A percentile compares a stretch with the other conserved stretches of the same genome.
Evolutionary conservation across 345 rosid genomes (phyloP).

Genomic region (Syzygium aqueum): DNA sequence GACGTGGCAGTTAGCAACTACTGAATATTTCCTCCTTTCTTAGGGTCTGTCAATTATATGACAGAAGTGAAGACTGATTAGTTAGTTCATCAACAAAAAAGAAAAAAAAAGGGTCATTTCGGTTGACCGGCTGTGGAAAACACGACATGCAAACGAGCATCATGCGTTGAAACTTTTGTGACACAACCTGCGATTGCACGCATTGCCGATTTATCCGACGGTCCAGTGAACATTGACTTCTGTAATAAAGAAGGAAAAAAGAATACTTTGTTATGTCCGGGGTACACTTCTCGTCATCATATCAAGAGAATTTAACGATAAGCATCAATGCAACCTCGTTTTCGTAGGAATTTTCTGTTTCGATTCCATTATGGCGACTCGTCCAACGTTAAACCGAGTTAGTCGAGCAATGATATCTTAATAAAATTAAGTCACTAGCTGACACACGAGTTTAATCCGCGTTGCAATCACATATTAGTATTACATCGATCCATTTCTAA

Average conservation of each 20-base stretch:
- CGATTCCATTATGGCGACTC: neutral
- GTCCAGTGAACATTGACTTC: neutral
- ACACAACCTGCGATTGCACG: neutral
- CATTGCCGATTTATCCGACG: neutral
- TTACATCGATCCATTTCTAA: neutral
- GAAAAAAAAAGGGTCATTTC: neutral
- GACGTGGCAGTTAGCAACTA: too few relatives aligned
- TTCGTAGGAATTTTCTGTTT: neutral
- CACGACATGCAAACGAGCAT: accelerated
- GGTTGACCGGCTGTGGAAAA: accelerated
- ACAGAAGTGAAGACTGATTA: too few relatives aligned
- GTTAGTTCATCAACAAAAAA: too few relatives aligned
- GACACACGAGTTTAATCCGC: neutral
- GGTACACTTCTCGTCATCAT: neutral
- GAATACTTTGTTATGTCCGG: neutral
- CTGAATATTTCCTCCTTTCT: too few relatives aligned
- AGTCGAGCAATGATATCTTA: neutral
- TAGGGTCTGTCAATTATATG: too few relatives aligned
- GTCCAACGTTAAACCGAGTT: neutral
- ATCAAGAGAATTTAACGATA: neutral
- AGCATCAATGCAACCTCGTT: neutral
- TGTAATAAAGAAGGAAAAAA: neutral
- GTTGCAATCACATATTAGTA: neutral
- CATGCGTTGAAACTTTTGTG: neutral
- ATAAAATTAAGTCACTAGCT: neutral